Evolutionary conservation across 352 stramenopile species (phyloP), one percentile per base, ranked within the genome.

Genomic region (Phytophthora hybrid): DNA sequence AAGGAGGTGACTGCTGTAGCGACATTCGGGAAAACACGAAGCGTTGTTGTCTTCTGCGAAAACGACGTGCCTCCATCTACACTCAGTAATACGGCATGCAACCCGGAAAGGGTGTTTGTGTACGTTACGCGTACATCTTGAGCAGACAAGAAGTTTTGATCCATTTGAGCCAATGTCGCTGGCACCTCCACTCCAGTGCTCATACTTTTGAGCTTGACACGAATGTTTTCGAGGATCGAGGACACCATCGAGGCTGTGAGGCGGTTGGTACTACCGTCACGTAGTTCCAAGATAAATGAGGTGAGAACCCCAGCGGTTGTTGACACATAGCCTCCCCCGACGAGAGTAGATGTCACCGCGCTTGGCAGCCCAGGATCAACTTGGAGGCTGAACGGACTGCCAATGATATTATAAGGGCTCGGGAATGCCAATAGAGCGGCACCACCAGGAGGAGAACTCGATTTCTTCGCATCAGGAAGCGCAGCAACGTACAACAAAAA

Each of bases 401-500:
- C 53, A 13, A 65, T 63, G 41, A 92, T 86, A 41, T 77, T 78
- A 51, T 75, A 85, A 14, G 74, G 58, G 37, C 60, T 41, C 44
- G 90, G 70, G 52, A 82, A 87, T 14, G 63, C n/a, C 5, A 71
- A 71, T 26, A 85, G 46, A 1, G 77, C 73, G 18, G 66, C 59
- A 7, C 65, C 59, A 46, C 58, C 69, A 10, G 58, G 13, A 19
- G 73, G 65, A 74, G 69, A 19, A 47, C 39, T 59, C 46, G 46
- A n/a, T 69, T 70, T 58, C 63, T 68, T 18, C 29, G 74, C 41
- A 66, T 71, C 31, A 13, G 69, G 61, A 23, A 76, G 80, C 8
- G 82, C 74, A 32, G 81, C 78, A 6, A 92, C 23, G 10, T 76
- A 57, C 53, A 91, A 81, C 11, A 78, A 73, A 44, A 89, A 88